Evolutionary conservation across 768 basidiomycete genomes (phyloP), one percentile per base, ranked within the genome.

Genomic region (Leccinum longicurvipes): DNA sequence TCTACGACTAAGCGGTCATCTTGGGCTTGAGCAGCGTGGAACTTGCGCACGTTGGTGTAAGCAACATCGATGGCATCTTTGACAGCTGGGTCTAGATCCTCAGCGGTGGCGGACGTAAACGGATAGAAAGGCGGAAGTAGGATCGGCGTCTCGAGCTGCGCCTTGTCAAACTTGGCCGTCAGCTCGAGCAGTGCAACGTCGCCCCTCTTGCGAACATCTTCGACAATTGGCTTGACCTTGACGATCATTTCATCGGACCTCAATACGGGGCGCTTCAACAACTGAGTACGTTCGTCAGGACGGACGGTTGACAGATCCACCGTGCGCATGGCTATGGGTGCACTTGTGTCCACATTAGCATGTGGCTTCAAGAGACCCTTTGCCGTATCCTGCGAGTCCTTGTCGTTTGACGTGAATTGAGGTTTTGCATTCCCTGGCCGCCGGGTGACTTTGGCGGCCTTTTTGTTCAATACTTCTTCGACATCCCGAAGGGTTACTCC

Each of bases 161-260:
- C 92, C 64, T 86, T 87, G 76, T 99, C 97, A 67, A 97, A 96
- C 72, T 94, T 95, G 72, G 90, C 87, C 32, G 96, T 94, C 66
- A 96, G 78, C 59, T 90, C 88, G 44, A 91, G 79, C 25, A 99
- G 82, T 19, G 93, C 97, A 0, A 77, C 76, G 69, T 99, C 97
- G 42, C 97, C 96, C 23, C 86, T 82, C 29, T 71, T 70, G 58
- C 94, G 86, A 51, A 99, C 93, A 47, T 87, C 79, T 56, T 91
- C 84, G 55, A 98, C 91, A 66, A 99, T 98, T 31, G 97, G 97
- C 67, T 86, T 86, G 63, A 98, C 97, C 71, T 91, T 93, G 51
- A 79, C 77, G 55, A 98, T 92, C 69, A 73, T 72, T 49, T 73
- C 72, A 49, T 75, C 68, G 3, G 79, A 82, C 66, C 84, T 91